These are phyloP conservation scores for Climacium dendroides DNA, from an alignment of 225 moss, liverwort and hornwort species.

Conservation along the genomic window DNA sequence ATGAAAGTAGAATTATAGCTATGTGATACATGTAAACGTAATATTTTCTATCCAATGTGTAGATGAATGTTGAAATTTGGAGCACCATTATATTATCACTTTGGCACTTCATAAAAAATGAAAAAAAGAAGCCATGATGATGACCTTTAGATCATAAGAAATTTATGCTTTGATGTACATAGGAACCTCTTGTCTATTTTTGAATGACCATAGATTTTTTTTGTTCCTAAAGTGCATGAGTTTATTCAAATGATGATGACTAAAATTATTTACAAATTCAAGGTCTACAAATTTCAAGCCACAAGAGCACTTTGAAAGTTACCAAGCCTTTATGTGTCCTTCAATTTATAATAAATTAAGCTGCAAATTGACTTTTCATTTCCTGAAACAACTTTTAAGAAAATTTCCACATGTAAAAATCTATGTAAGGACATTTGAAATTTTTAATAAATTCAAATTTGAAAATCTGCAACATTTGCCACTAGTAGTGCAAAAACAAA, in stretches of 20 bases:
- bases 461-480: background rate
- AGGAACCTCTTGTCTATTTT: background rate
- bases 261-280: background rate
- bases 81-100: too few relatives aligned
- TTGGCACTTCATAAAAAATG: too few relatives aligned
- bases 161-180: background rate
- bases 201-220: background rate
- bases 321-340: background rate
- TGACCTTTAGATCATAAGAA: background rate
- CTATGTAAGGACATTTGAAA: background rate
- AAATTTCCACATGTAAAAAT: background rate
- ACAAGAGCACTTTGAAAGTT: background rate
- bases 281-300: background rate
- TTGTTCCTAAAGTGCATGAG: background rate
- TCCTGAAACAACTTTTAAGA: background rate
- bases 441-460: background rate
- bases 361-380: background rate
- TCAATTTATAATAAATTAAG: background rate
- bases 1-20: too few relatives aligned
- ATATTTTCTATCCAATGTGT: too few relatives aligned
- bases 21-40: too few relatives aligned
- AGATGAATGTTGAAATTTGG: too few relatives aligned
- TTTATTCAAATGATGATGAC: background rate
- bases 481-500: background rate
- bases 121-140: too few relatives aligned